Evolutionary conservation across 305 asterid species (phyloP).

Genomic region (Solanum aculeatissimum): DNA sequence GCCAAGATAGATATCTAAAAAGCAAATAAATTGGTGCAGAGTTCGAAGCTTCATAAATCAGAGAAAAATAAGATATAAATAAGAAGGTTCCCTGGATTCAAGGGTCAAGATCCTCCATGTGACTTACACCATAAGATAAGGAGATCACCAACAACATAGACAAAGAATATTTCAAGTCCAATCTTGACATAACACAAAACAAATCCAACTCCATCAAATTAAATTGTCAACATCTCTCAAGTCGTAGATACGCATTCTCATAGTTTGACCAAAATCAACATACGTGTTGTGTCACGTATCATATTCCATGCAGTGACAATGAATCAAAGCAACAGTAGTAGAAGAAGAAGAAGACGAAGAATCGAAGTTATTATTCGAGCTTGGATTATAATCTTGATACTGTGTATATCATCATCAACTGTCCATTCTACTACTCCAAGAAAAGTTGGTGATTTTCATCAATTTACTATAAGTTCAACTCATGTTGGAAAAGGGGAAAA

Average conservation of each 20-base stretch:
- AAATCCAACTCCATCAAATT: not conserved
- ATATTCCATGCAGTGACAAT: constrained; percentile 10
- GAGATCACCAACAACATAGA: constrained; percentile 3
- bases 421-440: constrained; percentile 18
- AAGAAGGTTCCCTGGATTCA: constrained; percentile 64
- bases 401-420: constrained; percentile 7
- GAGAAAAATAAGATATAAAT: not conserved
- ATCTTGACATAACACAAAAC: not conserved
- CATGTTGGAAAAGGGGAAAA: not conserved
- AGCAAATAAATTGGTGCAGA: constrained; percentile 9
- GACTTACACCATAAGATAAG: constrained; percentile 46
- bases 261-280: not conserved
- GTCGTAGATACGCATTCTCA: not conserved
- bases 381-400: constrained; percentile 19
- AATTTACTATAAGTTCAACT: not conserved
- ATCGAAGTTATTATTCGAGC: constrained; percentile 11
- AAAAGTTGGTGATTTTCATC: constrained; percentile 11
- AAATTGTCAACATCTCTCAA: constrained; percentile 2
- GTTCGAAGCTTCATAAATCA: constrained; percentile 19
- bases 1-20: not conserved
- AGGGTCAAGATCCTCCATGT: constrained; percentile 51
- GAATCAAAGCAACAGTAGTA: not conserved
- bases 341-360: constrained; percentile 3
- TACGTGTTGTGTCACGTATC: not conserved
- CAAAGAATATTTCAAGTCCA: not conserved